A percentile compares a stretch with the other conserved stretches of the same genome.
These are phyloP conservation scores for Taiozyma sp. DNA, from an alignment of 1,139 yeast genomes.

Conservation along the genomic window DNA sequence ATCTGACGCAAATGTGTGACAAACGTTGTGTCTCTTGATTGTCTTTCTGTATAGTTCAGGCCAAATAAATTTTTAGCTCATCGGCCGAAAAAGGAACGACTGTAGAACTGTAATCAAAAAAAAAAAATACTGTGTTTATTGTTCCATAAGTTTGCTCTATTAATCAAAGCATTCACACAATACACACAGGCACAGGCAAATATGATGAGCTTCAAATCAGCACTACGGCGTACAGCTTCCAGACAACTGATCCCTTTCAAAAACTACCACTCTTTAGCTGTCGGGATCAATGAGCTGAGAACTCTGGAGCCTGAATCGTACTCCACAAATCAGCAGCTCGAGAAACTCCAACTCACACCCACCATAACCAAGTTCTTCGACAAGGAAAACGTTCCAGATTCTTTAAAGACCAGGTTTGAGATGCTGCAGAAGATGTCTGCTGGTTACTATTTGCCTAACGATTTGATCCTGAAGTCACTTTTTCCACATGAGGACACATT, in stretches of 20 bases:
- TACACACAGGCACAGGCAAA: background rate
- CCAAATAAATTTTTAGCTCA: background rate
- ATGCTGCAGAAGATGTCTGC: slow-evolving; percentile 1
- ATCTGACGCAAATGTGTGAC: background rate
- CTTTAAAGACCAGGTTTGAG: background rate
- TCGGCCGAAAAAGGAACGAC: background rate
- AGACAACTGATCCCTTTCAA: background rate
- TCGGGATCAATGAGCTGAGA: background rate
- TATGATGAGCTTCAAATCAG: background rate
- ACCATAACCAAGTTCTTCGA: background rate
- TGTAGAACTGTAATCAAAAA: background rate
- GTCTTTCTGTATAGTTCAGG: background rate
- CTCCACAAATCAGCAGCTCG: background rate
- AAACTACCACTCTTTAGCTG: slow-evolving; percentile 6
- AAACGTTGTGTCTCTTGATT: background rate
- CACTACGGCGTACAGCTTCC: background rate
- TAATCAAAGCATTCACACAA: background rate
- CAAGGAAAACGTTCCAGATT: background rate
- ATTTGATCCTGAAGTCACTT: slow-evolving; percentile 3
- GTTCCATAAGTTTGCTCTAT: background rate
- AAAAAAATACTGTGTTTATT: background rate
- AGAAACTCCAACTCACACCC: background rate
- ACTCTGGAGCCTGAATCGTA: background rate
- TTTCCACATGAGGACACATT: background rate
- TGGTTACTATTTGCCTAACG: slow-evolving; percentile 3